Base-by-base conservation (phyloP, 495 filamentous ascomycete genomes). In the Hypoxylon intermedium region DNA sequence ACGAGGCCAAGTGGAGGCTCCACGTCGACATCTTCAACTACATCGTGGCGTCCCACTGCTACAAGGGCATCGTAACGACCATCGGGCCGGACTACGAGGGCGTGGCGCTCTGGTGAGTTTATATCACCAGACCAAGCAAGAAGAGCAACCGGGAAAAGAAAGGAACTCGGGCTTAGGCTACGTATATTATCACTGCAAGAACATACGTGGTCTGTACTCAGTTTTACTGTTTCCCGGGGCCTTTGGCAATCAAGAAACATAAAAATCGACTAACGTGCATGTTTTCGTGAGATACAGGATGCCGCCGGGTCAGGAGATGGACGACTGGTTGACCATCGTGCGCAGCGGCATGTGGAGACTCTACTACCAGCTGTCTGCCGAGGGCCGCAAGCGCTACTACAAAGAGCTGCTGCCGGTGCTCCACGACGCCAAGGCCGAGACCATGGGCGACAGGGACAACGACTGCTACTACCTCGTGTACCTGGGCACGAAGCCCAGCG, bases 391-490 rank as follows among this genome's bases (percentile, higher is more conserved):
- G 60, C 86, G 90, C 56, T 90, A 89, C 79, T 91, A 88, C 75
- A 73, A 77, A 46, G 90, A 93, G 72, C 89, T 93, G 71, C 67
- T 91, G 26, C 89, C 90, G 43, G 76, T 90, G 19, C 80, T 93
- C 51, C 87, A 91, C 74, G 75, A 87, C 55, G 86, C 87, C 66
- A 92, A 91, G 74, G 75, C 75, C 41, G 77, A 80, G 47, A 75
- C 85, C 37, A 79, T 93, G 62, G 87, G 85, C 30, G 79, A 81
- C 26, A 76, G 81, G 28, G 85, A 90, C 65, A 71, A 84, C 53
- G 79, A 82, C 60, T 88, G 82, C 65, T 87, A 82, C 71, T 93
- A 93, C 69, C 82, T 93, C 19, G 89, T 92, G 12, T 92, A 91
- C 72, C 74, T 93, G 59, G 90, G 89, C 55, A 89, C 88, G 57